Evolutionary conservation across 768 basidiomycete species (phyloP).

Genomic region (Agaricus sinodeliciosus): DNA sequence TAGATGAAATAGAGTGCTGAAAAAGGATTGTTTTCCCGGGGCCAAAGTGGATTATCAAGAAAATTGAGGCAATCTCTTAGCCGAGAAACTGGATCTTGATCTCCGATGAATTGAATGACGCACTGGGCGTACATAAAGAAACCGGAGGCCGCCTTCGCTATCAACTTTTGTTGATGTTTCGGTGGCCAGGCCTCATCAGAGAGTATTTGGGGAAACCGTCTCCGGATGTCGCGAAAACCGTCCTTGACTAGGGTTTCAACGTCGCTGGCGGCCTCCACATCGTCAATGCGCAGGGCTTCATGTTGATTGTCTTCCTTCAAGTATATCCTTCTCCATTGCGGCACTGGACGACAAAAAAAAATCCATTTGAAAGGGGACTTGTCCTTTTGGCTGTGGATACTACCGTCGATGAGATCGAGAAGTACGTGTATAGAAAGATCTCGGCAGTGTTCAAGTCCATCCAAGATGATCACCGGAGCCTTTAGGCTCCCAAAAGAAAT

Average conservation of each 20-base stretch:
- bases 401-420: not conserved
- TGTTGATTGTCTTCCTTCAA: not conserved
- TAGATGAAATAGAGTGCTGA: not conserved
- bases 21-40: not conserved
- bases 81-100: not conserved
- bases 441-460: not conserved
- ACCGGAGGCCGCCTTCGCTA: not conserved
- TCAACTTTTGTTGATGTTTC: not conserved
- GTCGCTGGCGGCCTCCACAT: not conserved
- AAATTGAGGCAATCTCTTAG: not conserved
- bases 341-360: not conserved
- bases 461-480: not conserved
- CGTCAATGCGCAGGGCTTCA: not conserved
- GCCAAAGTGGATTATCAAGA: not conserved
- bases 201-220: not conserved
- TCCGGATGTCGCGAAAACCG: not conserved
- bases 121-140: not conserved
- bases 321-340: not conserved
- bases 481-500: not conserved
- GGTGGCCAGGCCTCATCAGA: not conserved
- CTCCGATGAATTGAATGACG: not conserved
- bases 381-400: not conserved
- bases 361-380: slow-evolving; percentile 1
- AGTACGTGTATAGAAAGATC: not conserved
- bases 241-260: not conserved